Evolutionary conservation across 192 early-diverging fungal genomes (phyloP), one percentile per base, ranked within the genome.

Genomic region (Paraglomus brasilianum): DNA sequence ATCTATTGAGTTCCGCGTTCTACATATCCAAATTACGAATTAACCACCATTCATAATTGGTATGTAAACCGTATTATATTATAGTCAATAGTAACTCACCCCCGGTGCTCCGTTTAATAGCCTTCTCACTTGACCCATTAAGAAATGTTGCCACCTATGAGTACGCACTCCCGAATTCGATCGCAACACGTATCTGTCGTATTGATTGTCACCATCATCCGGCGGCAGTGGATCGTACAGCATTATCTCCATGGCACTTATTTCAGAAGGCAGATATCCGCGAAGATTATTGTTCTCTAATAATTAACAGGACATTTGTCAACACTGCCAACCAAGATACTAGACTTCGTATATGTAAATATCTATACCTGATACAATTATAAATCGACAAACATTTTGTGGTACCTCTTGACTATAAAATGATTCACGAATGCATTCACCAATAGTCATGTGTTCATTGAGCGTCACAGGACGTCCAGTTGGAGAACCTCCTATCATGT

Each of bases 211-310:
- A 8, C 61, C 61, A 45, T 63, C 82, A 0, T 63, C 17, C 43
- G 89, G 89, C 10, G 89, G 89, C 15, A 91, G 40, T 4, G 89
- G 89, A 61, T 91, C 88, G 60, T 89, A 78, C 60, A 83, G 78
- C 63, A 88, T 78, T 65, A 83, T 80, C 3, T 78, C 78, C 21
- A 76, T 62, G 1, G 61, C 72, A 21, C 78, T 75, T 24, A 84
- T 73, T 11, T 78, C 72, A 8, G 76, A 68, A 1, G 89, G 87
- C 24, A 91, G 74, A 38, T 75, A 78, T 2, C 80, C 7, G 76
- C 75, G n/a, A 81, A 75, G 21, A 80, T 44, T 39, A 78, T 71
- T 70, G 70, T 74, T 21, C 66, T 74, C 47, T 72, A 79, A 5
- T 74, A 70, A 10, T 52, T 19, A 36, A 73, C 58, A n/a, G 56